Evolutionary conservation across 2,329 filamentous ascomycete genomes (phyloP), one percentile per base, ranked within the genome.

Genomic region (Colletotrichum siamense): DNA sequence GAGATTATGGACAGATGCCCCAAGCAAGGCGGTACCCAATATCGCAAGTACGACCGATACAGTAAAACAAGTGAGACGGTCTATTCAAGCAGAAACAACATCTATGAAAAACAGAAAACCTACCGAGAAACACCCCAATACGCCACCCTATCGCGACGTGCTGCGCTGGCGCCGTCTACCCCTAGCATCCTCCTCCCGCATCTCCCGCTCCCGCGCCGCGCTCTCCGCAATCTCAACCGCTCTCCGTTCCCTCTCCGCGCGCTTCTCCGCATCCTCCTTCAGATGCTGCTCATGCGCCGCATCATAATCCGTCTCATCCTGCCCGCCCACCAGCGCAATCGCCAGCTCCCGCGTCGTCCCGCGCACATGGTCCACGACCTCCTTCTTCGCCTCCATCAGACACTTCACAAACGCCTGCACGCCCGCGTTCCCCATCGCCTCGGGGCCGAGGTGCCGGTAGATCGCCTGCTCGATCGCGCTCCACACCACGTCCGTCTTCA

Each of bases 401-500:
- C 39, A 24, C n/a, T 24, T 26, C 3, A 65, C 34, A 16, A 76
- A 22, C 7, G 10, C 44, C 57, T 26, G 63, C 18, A 73, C 34
- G 3, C 26, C 64, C 2, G 57, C 22, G 16, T 16, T 24, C 18
- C 22, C 57, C 63, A 73, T 55, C 30, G 63, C 64, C 6, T 22
- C 7, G 8, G 24, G 64, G 18, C 65, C 73, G 12, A 76, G 69
- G 28, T 73, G 34, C 6, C 22, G 10, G 24, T 61, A 32, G 6
- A 76, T 13, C n/a, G 73, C 64, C 39, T 34, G 18, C 63, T 76
- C 73, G 71, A 76, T 69, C 39, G 44, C 44, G 18, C 49, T 13
- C 73, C 73, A 76, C 28, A 67, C 64, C 26, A 13, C 24, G 30
- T 59, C 64, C 28, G 70, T 36, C 39, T 57, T 26, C 26, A 9